Conservation (phyloP, 306 rosid genomes). For the Coriaria nepalensis region DNA sequence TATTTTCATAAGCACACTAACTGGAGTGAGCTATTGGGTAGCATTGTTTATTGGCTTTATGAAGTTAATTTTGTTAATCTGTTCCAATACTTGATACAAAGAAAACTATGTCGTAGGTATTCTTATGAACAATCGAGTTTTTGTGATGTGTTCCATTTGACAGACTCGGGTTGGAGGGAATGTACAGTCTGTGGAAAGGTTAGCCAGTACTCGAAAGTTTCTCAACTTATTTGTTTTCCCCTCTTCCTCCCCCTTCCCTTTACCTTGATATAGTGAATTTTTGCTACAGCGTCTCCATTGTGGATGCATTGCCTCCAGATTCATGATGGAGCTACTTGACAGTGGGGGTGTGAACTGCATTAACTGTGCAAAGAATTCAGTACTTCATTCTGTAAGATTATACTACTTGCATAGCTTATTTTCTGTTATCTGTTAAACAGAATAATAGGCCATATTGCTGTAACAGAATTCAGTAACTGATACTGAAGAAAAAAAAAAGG, state of each 20-base stretch:
- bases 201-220: slow-evolving; percentile 3
- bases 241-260: neutral
- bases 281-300: slow-evolving; percentile 77
- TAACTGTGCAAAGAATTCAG: slow-evolving; percentile 43
- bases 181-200: slow-evolving; percentile 81
- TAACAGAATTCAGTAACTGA: neutral
- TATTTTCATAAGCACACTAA: too few relatives aligned
- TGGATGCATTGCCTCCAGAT: slow-evolving; percentile 71
- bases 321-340: slow-evolving; percentile 66
- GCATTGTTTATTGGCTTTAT: neutral
- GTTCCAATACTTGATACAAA: neutral
- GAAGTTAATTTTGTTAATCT: neutral
- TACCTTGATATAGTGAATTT: slow-evolving; percentile 1
- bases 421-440: too few relatives aligned
- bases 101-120: slow-evolving; percentile 32
- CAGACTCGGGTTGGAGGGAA: slow-evolving; percentile 94
- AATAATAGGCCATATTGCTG: neutral
- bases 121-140: slow-evolving; percentile 67
- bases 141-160: slow-evolving; percentile 65
- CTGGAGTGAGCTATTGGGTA: too few relatives aligned
- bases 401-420: neutral
- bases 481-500: too few relatives aligned
- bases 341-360: slow-evolving; percentile 73
- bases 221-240: slow-evolving; percentile 3
- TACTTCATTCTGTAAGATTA: slow-evolving; percentile 41